Evolutionary conservation across 306 rosid species (phyloP), one percentile per base, ranked within the genome.

Genomic region (Trifolium dubium): DNA sequence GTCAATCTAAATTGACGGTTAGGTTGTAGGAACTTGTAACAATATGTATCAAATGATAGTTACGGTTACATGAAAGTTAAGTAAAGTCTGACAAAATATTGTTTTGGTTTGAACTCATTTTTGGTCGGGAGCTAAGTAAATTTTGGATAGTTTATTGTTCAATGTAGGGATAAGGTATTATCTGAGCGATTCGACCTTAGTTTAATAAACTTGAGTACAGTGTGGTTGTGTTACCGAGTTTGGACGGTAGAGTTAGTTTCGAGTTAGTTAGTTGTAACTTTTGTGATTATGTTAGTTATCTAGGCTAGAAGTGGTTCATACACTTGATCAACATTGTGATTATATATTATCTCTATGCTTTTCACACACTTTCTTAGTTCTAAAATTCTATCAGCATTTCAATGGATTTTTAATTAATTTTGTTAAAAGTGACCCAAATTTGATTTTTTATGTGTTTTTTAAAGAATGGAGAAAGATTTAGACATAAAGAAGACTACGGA

Each of bases 401-500:
- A 2, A 9, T 47, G 39, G 7, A n/a, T 29, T 64, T 69, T 44
- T 59, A 34, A 23, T 19, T 44, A 34, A 19, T 46, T 77, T 34
- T 14, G 9, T 41, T 59, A n/a, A 14, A 44, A 69, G 4, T 28
- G 66, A 23, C 8, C 0, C 3, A 4, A 11, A 40, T 62, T 39
- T 37, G n/a, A 53, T 51, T 51, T 1, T 67, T 18, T 18, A 1
- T 29, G 10, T 34, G 44, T 62, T 49, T 1, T 37, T 47, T 10
- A 11, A 29, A 53, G 64, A 37, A 53, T 43, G 34, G 15, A 39
- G 66, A 89, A 96, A 65, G 88, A 82, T 32, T 71, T 74, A 65
- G 92, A 91, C 14, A 53, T 70, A 40, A 76, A 69, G 69, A 79
- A 84, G 50, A 70, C 85, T 2, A 73, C 72, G 31, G 77, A 85